A percentile compares a stretch with the other conserved stretches of the same genome.
phyloP scores from a whole-genome alignment of 2,329 filamentous ascomycete genomes.

The Hypoxylon sp. region DNA sequence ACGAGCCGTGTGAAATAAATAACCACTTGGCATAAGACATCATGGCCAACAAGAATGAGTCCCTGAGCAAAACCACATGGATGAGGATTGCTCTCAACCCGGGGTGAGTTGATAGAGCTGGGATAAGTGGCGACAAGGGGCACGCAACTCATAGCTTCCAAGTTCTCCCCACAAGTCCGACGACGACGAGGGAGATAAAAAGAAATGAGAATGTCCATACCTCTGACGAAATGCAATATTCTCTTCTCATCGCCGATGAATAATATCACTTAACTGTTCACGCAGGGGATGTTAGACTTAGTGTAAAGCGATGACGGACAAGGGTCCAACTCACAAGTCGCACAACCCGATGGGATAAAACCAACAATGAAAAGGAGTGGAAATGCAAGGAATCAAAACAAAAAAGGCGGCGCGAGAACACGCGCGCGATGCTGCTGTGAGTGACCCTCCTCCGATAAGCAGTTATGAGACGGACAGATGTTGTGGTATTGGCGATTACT shows the following conservation, averaged over 20 bases:
- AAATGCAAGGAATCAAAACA: neutral
- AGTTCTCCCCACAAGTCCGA: neutral
- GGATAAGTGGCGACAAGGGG: neutral
- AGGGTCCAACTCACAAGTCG: constrained; percentile 11
- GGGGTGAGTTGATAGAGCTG: neutral
- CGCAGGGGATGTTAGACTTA: neutral
- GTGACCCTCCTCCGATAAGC: constrained; percentile 4
- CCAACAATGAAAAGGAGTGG: constrained; percentile 11
- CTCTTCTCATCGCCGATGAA: constrained; percentile 7
- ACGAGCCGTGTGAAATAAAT: neutral
- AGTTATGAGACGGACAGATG: neutral
- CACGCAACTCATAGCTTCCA: neutral
- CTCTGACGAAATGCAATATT: constrained; percentile 8
- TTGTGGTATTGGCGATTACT: constrained; percentile 7
- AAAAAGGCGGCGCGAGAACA: constrained; percentile 5
- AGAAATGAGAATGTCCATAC: constrained; percentile 11
- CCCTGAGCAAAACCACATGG: neutral
- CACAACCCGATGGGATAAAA: constrained; percentile 3
- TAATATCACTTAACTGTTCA: neutral
- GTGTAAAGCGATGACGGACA: neutral
- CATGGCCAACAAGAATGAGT: neutral
- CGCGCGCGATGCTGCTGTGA: constrained; percentile 4
- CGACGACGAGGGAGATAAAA: neutral
- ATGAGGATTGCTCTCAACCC: neutral
- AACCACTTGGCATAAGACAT: neutral